Evolutionary conservation across 257 asterid genomes (phyloP).

Genomic region (Ligustrum vulgare): DNA sequence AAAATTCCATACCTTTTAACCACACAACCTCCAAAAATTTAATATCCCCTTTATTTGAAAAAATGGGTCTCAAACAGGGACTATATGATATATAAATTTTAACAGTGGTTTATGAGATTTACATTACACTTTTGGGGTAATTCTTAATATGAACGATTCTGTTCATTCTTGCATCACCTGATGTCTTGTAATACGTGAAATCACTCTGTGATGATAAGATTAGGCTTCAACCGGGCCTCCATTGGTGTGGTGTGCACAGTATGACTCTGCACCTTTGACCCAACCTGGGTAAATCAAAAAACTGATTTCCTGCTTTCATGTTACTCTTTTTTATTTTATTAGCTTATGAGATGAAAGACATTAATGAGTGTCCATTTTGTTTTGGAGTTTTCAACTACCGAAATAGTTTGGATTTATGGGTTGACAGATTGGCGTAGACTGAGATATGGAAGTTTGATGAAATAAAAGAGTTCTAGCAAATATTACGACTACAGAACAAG

Average conservation of each 20-base stretch:
- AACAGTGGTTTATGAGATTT: not conserved
- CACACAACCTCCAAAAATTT: no score
- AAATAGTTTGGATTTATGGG: not conserved
- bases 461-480: not conserved
- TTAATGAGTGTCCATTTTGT: not conserved
- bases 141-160: not conserved
- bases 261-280: not conserved
- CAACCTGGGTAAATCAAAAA: not conserved
- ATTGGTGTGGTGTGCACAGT: not conserved
- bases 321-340: not conserved
- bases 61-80: no score
- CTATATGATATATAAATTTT: not conserved
- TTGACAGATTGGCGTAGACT: not conserved
- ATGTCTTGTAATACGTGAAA: not conserved
- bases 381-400: not conserved
- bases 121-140: not conserved
- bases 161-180: not conserved
- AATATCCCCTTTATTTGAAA: no score
- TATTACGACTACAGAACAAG: not conserved
- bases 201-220: not conserved
- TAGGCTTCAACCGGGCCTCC: not conserved
- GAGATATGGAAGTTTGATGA: not conserved
- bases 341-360: not conserved
- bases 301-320: not conserved
- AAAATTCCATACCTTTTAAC: no score